phyloP scores from a whole-genome alignment of 306 rosid species.

The Lathyrus aphaca region DNA sequence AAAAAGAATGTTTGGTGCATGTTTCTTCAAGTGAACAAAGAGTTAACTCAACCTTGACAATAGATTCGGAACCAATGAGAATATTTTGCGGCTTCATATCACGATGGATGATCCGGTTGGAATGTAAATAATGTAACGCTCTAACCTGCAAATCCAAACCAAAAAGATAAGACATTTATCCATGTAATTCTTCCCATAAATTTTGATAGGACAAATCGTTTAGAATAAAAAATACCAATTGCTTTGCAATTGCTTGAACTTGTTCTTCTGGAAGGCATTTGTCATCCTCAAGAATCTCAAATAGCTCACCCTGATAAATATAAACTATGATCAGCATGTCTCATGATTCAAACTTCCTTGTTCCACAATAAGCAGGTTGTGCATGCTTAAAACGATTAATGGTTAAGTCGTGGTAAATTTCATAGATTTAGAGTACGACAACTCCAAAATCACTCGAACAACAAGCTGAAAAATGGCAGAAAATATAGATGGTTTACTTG shows the following conservation, averaged over 20 bases:
- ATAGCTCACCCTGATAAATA: conserved; percentile 79
- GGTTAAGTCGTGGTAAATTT: conserved; percentile 16
- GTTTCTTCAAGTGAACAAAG: conserved; percentile 15
- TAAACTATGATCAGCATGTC: conserved; percentile 34
- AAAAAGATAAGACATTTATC: conserved; percentile 18
- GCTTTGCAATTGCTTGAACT: conserved; percentile 99
- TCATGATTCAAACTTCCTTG: conserved; percentile 11
- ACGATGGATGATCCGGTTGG: conserved; percentile 95
- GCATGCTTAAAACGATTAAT: conserved; percentile 8
- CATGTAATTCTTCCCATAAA: conserved; percentile 17
- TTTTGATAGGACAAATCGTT: conserved; percentile 7
- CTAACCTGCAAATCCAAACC: conserved; percentile 65
- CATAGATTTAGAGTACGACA: conserved; percentile 17
- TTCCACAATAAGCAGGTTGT: conserved; percentile 21
- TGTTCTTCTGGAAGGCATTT: conserved; percentile 97
- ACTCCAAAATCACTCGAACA: conserved; percentile 5
- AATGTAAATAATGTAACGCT: conserved; percentile 92
- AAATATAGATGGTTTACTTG: conserved; percentile 61
- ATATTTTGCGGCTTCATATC: conserved; percentile 99
- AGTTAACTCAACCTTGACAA: conserved; percentile 73
- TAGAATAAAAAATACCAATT: conserved; percentile 64
- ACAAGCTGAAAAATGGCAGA: conserved; percentile 32
- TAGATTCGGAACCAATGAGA: conserved; percentile 94
- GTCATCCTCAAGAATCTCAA: conserved; percentile 99
- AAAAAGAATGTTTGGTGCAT: conserved; percentile 3